Evolutionary conservation across 1,284 basidiomycete species (phyloP).

Genomic region (Veloporphyrellus conicus): DNA sequence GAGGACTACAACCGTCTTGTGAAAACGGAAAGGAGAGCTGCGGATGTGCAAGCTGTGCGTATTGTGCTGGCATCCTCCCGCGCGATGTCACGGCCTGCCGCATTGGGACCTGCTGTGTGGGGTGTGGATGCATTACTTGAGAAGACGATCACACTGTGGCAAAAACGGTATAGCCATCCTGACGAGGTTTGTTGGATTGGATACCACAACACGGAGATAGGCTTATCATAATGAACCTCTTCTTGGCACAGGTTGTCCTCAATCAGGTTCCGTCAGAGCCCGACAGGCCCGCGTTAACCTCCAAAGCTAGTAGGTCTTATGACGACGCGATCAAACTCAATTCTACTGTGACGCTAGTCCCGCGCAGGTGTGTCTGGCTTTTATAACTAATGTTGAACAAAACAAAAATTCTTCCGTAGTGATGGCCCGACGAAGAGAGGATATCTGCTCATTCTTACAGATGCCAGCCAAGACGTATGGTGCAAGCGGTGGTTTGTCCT

Average conservation of each 20-base stretch:
- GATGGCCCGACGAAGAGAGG: conserved; percentile 84
- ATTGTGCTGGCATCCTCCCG: conserved; percentile 64
- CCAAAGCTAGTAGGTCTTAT: conserved; percentile 31
- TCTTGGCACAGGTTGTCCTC: conserved; percentile 59
- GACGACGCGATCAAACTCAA: conserved; percentile 61
- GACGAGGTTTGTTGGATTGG: conserved; percentile 55
- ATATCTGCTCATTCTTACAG: conserved; percentile 70
- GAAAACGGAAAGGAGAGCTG: conserved; percentile 66
- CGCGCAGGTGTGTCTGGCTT: conserved; percentile 53
- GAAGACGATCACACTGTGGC: conserved; percentile 74
- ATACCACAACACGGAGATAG: background rate
- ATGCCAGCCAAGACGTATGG: conserved; percentile 81
- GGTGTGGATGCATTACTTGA: conserved; percentile 56
- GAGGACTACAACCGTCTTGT: conserved; percentile 77
- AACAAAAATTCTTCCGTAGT: conserved; percentile 38
- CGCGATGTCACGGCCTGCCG: conserved; percentile 40
- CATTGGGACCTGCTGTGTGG: conserved; percentile 58
- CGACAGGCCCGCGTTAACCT: conserved; percentile 37
- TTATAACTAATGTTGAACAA: conserved; percentile 3
- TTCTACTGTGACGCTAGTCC: conserved; percentile 67
- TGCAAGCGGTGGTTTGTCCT: conserved; percentile 83
- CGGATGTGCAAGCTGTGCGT: conserved; percentile 86
- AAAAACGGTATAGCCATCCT: conserved; percentile 72
- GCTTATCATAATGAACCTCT: conserved; percentile 4
- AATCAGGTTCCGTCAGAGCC: conserved; percentile 60